Conservation (phyloP, 2,329 filamentous ascomycete species). For the Pseudogymnoascus sp. region DNA sequence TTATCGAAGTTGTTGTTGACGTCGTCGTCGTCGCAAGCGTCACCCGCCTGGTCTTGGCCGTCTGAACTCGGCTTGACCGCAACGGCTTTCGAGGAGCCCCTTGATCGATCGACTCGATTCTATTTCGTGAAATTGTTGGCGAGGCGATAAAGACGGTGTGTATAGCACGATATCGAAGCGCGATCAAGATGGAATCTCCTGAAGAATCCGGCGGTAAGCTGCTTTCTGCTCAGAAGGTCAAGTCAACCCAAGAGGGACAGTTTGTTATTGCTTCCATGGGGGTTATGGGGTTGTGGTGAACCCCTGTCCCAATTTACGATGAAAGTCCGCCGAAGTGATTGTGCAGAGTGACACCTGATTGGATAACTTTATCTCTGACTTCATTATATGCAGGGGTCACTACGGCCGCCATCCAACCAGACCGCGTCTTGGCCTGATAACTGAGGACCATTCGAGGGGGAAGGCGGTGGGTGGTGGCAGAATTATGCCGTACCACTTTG, state of each 20-base stretch:
- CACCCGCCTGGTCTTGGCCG: slow-evolving; percentile 2
- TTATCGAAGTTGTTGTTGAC: slow-evolving; percentile 32
- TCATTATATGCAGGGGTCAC: neutral
- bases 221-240: neutral
- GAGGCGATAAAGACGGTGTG: neutral
- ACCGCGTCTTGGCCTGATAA: neutral
- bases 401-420: neutral
- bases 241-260: slow-evolving; percentile 1
- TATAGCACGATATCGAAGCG: neutral
- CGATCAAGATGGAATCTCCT: neutral
- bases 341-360: neutral
- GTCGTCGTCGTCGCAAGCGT: slow-evolving; percentile 24
- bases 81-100: neutral
- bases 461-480: neutral
- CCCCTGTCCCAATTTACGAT: neutral
- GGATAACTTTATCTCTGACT: neutral
- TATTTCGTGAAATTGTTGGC: neutral
- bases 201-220: neutral
- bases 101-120: neutral
- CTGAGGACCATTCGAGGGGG: neutral
- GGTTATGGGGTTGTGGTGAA: neutral
- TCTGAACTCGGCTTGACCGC: slow-evolving; percentile 1
- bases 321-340: neutral
- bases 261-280: slow-evolving; percentile 2
- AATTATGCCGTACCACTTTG: neutral